A percentile compares a stretch with the other conserved stretches of the same genome.
Conservation (phyloP, 257 asterid genomes). For the Haberlea rhodopensis region DNA sequence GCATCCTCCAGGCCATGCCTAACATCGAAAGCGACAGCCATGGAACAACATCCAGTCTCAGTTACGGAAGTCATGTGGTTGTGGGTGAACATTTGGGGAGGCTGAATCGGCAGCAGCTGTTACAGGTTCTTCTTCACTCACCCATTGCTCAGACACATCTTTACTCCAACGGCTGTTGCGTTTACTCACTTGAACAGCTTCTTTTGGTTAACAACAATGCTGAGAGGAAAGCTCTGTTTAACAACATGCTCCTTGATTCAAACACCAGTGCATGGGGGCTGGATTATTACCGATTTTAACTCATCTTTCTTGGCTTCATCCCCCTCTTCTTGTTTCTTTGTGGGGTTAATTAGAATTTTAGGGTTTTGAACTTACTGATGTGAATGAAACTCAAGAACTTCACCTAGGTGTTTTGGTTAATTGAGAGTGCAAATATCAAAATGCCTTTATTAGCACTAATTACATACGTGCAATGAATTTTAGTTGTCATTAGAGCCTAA, state of each 20-base stretch:
- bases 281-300: not conserved
- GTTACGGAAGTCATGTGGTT: too few species aligned
- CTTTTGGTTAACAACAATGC: conserved; percentile 30
- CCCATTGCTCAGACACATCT: conserved; percentile 56
- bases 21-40: conserved; percentile 7
- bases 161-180: conserved; percentile 57
- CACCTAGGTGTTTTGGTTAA: too few species aligned
- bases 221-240: conserved; percentile 32
- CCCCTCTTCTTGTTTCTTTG: too few species aligned
- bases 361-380: not conserved
- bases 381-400: too few species aligned
- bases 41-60: not conserved
- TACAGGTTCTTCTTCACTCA: conserved; percentile 60
- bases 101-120: conserved; percentile 65
- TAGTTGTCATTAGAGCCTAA: too few species aligned
- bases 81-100: conserved; percentile 35
- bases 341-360: not conserved
- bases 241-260: conserved; percentile 22
- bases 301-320: not conserved
- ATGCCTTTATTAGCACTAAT: too few species aligned
- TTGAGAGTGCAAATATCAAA: too few species aligned
- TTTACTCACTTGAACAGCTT: conserved; percentile 61
- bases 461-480: too few species aligned
- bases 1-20: conserved; percentile 68
- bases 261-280: conserved; percentile 24